A percentile compares a stretch with the other conserved stretches of the same genome.
These are phyloP conservation scores for Erysimum cheiranthoides DNA, from an alignment of 345 rosid genomes.

Conservation along the genomic window DNA sequence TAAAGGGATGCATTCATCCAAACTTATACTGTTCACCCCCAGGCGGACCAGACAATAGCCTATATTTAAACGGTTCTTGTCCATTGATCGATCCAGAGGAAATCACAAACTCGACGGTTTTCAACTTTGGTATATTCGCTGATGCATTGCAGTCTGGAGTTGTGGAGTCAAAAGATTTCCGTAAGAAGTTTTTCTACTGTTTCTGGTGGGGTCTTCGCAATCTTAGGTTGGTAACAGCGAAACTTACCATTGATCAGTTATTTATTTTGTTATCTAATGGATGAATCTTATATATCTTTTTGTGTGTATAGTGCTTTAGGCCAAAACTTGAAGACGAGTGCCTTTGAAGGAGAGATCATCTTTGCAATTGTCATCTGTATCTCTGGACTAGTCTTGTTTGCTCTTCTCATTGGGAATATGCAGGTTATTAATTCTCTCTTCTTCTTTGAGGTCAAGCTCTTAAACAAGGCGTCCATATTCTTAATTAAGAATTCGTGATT, in stretches of 20 bases:
- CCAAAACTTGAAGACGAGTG: conserved; percentile 64
- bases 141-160: conserved; percentile 48
- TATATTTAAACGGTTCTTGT: conserved; percentile 29
- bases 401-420: conserved; percentile 71
- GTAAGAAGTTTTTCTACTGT: conserved; percentile 47
- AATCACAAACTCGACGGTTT: conserved; percentile 34
- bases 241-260: background rate
- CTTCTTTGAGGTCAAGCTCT: conserved; percentile 11
- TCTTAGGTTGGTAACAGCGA: conserved; percentile 43
- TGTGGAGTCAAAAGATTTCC: conserved; percentile 45
- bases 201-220: conserved; percentile 56
- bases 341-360: conserved; percentile 51
- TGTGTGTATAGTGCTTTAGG: conserved; percentile 55
- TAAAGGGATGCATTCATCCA: background rate
- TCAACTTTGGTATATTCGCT: conserved; percentile 51
- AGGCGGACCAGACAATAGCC: conserved; percentile 11
- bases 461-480: background rate
- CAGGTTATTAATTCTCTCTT: conserved; percentile 45
- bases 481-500: background rate
- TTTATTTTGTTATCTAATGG: background rate
- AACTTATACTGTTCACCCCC: conserved; percentile 25
- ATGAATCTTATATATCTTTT: background rate
- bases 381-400: conserved; percentile 61
- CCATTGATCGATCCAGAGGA: conserved; percentile 39
- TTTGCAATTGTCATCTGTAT: conserved; percentile 55